Evolutionary conservation across 192 early-diverging fungal genomes (phyloP).

Genomic region (Coemansia sp.): DNA sequence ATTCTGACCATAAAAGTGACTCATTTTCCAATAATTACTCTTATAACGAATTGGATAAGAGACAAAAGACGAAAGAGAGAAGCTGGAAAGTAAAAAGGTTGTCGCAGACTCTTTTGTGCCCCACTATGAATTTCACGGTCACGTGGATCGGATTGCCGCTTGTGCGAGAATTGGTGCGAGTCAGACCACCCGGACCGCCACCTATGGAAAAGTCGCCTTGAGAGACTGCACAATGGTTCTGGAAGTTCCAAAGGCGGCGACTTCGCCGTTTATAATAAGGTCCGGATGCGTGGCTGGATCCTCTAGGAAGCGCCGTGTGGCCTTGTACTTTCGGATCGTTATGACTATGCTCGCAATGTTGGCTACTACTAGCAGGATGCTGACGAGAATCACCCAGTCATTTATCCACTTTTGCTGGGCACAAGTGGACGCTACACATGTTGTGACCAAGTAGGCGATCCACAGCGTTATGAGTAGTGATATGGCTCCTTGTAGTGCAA

Average conservation of each 20-base stretch:
- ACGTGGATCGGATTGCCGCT: background rate
- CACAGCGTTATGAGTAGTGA: conserved; percentile 39
- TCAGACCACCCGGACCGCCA: background rate
- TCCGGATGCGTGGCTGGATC: conserved; percentile 46
- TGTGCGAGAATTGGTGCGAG: background rate
- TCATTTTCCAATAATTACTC: conserved; percentile 11
- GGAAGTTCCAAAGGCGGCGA: conserved; percentile 2
- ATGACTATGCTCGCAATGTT: conserved; percentile 37
- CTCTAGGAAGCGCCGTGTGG: conserved; percentile 34
- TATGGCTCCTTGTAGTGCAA: conserved; percentile 24
- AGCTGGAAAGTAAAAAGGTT: background rate
- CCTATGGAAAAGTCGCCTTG: background rate
- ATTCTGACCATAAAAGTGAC: conserved; percentile 18
- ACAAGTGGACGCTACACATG: conserved; percentile 15
- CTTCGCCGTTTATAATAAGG: conserved; percentile 43
- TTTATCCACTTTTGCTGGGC: conserved; percentile 29
- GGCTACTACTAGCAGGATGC: conserved; percentile 30
- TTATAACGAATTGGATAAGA: background rate
- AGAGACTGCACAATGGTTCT: background rate
- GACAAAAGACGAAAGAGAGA: background rate
- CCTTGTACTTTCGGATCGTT: conserved; percentile 36
- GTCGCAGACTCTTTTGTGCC: background rate
- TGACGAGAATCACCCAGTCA: conserved; percentile 50
- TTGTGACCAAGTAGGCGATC: conserved; percentile 31
- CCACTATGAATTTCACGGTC: background rate